These are phyloP conservation scores for Trametes sp. DNA, from an alignment of 1,284 basidiomycete genomes.

Conservation along the genomic window DNA sequence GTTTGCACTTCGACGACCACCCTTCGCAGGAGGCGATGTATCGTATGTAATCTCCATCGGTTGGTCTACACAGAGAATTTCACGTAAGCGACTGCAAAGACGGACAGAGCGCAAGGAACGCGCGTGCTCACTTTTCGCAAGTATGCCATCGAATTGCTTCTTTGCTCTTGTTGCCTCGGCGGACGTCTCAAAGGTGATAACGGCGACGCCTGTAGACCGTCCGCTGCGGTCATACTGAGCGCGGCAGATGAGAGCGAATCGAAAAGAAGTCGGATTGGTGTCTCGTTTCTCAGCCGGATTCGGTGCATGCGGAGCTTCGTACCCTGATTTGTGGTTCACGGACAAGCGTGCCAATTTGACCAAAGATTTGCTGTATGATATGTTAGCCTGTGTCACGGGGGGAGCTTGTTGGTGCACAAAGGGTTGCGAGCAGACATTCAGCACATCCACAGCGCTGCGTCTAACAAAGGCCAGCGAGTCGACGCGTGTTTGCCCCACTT, in stretches of 20 bases:
- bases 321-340: slow-evolving; percentile 95
- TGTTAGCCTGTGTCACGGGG: slow-evolving; percentile 12
- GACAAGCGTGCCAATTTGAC: slow-evolving; percentile 90
- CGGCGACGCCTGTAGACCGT: slow-evolving; percentile 87
- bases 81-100: slow-evolving; percentile 6
- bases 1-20: slow-evolving; percentile 51
- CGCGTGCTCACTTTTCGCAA: slow-evolving; percentile 79
- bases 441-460: no score
- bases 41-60: slow-evolving; percentile 82
- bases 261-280: slow-evolving; percentile 53
- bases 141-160: slow-evolving; percentile 87
- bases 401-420: no score
- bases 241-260: slow-evolving; percentile 20
- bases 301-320: slow-evolving; percentile 70
- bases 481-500: no score
- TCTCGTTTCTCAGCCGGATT: slow-evolving; percentile 57
- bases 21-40: slow-evolving; percentile 49
- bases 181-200: slow-evolving; percentile 82
- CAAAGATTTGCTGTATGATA: slow-evolving; percentile 80
- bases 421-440: no score
- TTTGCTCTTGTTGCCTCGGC: slow-evolving; percentile 86
- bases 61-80: slow-evolving; percentile 62
- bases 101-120: not conserved
- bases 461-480: no score
- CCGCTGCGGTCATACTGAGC: slow-evolving; percentile 94